These are phyloP conservation scores for Colletotrichum sp. DNA, from an alignment of 2,329 filamentous ascomycete genomes.

Conservation along the genomic window DNA sequence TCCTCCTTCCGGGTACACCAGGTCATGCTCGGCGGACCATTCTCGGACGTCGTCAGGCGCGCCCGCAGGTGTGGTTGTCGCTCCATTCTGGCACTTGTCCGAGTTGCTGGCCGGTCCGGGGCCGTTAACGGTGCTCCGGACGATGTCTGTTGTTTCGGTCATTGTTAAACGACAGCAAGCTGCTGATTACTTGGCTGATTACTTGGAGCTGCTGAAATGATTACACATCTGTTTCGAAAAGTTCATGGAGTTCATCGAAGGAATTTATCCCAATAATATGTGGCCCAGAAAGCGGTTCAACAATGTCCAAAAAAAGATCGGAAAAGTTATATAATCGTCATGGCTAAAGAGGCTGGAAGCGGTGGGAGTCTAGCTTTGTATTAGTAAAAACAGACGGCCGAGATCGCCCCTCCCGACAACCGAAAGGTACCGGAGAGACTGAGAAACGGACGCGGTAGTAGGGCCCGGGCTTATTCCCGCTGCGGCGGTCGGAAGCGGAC, in stretches of 20 bases:
- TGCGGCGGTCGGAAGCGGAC: background rate
- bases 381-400: background rate
- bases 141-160: background rate
- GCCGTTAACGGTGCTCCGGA: background rate
- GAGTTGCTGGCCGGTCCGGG: background rate
- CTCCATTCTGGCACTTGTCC: background rate
- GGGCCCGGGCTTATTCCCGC: conserved; percentile 2
- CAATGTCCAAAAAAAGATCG: background rate
- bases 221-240: background rate
- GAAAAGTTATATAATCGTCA: background rate
- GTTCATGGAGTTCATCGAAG: background rate
- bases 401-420: background rate
- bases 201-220: background rate
- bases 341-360: background rate
- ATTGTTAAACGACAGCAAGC: background rate
- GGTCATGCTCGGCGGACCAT: conserved; percentile 14
- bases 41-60: background rate
- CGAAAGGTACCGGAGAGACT: background rate
- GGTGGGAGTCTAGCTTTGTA: background rate
- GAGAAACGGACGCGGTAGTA: background rate
- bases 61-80: background rate
- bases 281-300: background rate
- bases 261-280: background rate
- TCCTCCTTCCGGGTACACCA: conserved; percentile 47
- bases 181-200: background rate